These are phyloP conservation scores for Pseudoscleropodium purum DNA, from an alignment of 225 moss, liverwort and hornwort species.

Conservation along the genomic window DNA sequence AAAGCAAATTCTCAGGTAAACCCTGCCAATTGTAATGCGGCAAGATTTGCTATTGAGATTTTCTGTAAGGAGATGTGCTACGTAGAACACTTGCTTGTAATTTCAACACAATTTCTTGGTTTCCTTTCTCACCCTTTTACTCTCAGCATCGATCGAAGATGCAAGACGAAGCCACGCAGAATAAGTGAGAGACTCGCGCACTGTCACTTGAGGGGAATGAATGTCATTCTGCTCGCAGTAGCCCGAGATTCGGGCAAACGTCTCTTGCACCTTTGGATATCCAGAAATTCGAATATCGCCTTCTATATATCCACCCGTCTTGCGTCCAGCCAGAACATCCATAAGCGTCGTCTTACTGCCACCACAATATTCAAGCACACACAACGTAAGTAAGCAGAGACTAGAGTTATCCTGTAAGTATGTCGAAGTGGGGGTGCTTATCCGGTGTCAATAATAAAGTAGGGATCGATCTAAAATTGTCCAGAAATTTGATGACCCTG, in stretches of 20 bases:
- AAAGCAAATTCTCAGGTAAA: background rate
- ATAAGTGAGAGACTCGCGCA: constrained; percentile 68
- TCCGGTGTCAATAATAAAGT: no score
- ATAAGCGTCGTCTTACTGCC: constrained; percentile 84
- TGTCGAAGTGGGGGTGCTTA: background rate
- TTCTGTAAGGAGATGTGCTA: background rate
- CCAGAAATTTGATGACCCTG: background rate
- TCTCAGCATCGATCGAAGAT: constrained; percentile 23
- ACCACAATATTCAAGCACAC: background rate
- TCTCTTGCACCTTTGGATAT: constrained; percentile 61
- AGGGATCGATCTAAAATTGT: background rate
- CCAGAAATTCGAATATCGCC: constrained; percentile 79
- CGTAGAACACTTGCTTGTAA: background rate
- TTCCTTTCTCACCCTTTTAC: constrained; percentile 37
- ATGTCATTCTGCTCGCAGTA: constrained; percentile 89
- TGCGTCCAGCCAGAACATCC: constrained; percentile 84
- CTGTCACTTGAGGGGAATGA: constrained; percentile 80
- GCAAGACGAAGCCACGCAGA: constrained; percentile 83
- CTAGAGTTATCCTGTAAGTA: background rate
- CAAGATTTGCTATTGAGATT: background rate
- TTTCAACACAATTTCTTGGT: background rate
- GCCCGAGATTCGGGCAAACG: constrained; percentile 76
- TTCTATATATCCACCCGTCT: constrained; percentile 75
- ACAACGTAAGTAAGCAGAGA: background rate
- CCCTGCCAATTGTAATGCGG: background rate